Percentiles rank a stretch among this genome's conserved stretches.
Conservation (phyloP, 2,329 filamentous ascomycete genomes). For the Pseudogymnoascus sp. region DNA sequence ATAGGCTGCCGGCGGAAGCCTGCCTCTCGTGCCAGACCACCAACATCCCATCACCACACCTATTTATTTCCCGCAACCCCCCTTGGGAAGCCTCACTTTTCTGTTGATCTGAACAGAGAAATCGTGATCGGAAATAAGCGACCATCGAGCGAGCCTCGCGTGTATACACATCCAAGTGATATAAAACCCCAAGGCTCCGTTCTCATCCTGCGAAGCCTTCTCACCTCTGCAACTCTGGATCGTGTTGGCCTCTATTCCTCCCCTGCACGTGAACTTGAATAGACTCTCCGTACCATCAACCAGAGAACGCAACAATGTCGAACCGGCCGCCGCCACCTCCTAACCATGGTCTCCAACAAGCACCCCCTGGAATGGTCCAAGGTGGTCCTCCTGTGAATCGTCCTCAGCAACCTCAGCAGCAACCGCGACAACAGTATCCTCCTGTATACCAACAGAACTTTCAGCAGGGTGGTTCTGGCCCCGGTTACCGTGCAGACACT, state of each 20-base stretch:
- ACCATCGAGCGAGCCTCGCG: background rate
- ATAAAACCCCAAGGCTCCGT: background rate
- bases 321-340: conserved; percentile 1
- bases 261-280: background rate
- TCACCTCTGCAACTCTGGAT: background rate
- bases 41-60: conserved; percentile 4
- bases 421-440: background rate
- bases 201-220: background rate
- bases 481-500: background rate
- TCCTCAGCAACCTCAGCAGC: conserved; percentile 9
- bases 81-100: background rate
- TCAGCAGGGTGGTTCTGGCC: background rate
- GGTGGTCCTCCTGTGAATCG: background rate
- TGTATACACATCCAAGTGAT: conserved; percentile 4
- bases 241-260: background rate
- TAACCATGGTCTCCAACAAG: background rate
- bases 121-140: background rate
- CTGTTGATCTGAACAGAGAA: background rate
- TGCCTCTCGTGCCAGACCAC: conserved; percentile 2
- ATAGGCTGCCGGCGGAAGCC: conserved; percentile 6
- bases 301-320: background rate
- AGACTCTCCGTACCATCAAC: background rate
- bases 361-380: background rate
- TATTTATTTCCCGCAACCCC: conserved; percentile 3
- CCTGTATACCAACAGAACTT: background rate